phyloP scores from a whole-genome alignment of 1,284 basidiomycete species.

The Apiotrichum veenhuisii region DNA sequence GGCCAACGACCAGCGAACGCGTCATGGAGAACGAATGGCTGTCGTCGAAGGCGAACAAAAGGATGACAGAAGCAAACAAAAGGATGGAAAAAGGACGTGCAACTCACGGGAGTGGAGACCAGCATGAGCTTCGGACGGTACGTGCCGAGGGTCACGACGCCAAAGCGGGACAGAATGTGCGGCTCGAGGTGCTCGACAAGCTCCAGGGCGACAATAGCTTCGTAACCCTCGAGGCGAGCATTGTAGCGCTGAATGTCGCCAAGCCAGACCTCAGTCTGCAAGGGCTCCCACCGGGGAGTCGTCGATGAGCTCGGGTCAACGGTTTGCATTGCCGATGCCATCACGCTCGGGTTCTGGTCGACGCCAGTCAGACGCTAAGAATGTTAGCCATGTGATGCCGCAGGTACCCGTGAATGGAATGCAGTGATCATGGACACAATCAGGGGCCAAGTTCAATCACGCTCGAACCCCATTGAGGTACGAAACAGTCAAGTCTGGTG shows the following conservation, averaged over 20 bases:
- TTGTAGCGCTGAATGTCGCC: constrained; percentile 77
- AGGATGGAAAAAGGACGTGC: background rate
- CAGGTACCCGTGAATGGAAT: too few relatives aligned
- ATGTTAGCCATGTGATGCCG: background rate
- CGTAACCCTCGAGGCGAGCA: constrained; percentile 63
- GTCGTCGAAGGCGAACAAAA: too few relatives aligned
- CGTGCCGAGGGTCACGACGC: constrained; percentile 72
- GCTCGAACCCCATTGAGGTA: too few relatives aligned
- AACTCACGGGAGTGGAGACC: constrained; percentile 69
- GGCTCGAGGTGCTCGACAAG: constrained; percentile 88
- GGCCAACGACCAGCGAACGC: too few relatives aligned
- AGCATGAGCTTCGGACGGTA: constrained; percentile 77
- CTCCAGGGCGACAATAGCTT: constrained; percentile 82
- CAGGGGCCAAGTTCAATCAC: too few relatives aligned
- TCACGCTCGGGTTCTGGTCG: constrained; percentile 41
- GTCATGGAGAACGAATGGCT: too few relatives aligned
- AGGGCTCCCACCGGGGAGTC: constrained; percentile 63
- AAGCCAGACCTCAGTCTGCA: constrained; percentile 71
- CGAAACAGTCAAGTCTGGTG: too few relatives aligned
- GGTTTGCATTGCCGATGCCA: constrained; percentile 36
- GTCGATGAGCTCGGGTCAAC: constrained; percentile 25
- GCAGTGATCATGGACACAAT: too few relatives aligned
- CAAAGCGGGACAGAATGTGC: constrained; percentile 67
- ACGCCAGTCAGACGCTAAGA: constrained; percentile 45
- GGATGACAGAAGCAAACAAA: too few relatives aligned